These are phyloP conservation scores for Petrea volubilis DNA, from an alignment of 257 asterid genomes.

Conservation along the genomic window DNA sequence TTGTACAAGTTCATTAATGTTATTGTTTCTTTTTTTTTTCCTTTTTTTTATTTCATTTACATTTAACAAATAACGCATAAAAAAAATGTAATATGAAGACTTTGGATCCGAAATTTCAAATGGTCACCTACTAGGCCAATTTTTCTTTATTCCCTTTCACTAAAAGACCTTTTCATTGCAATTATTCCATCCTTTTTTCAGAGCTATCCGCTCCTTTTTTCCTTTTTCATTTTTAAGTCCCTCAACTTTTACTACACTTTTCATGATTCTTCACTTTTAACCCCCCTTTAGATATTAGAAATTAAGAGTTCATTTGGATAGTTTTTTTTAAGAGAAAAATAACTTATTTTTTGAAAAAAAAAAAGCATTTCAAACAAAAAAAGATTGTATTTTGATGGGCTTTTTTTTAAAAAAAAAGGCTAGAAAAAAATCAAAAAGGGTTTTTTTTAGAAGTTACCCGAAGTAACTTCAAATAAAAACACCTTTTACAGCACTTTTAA, in stretches of 20 bases:
- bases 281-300: not conserved
- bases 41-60: not conserved
- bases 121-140: constrained; percentile 1
- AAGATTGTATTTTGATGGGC: no score
- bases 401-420: no score
- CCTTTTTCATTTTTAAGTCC: not conserved
- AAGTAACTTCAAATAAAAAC: no score
- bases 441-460: no score
- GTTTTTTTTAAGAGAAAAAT: no score
- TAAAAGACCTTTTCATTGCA: constrained; percentile 19
- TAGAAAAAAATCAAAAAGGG: no score
- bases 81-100: not conserved
- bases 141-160: constrained; percentile 26
- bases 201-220: not conserved
- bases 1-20: no score
- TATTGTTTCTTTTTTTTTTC: no score
- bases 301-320: no score
- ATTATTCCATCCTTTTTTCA: constrained; percentile 29
- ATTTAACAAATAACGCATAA: not conserved
- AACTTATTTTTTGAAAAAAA: no score
- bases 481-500: no score
- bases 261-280: constrained; percentile 15
- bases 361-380: no score
- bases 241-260: constrained; percentile 31
- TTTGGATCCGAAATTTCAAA: constrained; percentile 18